Evolutionary conservation across 805 yeast genomes (phyloP).

Genomic region (Candida cerambycidarum): DNA sequence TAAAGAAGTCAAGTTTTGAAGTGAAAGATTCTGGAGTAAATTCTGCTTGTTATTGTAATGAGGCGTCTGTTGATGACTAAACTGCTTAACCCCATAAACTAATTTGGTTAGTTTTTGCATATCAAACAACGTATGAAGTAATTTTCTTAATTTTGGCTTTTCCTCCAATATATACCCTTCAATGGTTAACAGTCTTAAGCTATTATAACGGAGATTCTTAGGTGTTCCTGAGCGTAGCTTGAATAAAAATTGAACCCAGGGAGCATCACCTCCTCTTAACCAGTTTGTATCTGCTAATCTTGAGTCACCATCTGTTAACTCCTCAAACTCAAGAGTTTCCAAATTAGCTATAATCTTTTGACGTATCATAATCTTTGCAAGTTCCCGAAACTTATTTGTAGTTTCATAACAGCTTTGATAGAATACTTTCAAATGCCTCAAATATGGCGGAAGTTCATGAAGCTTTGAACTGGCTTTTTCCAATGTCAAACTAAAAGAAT

Average conservation of each 20-base stretch:
- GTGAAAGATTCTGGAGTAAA: slow-evolving; percentile 12
- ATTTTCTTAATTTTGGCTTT: slow-evolving; percentile 12
- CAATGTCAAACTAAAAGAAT: too few relatives aligned
- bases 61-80: slow-evolving; percentile 19
- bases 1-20: too few relatives aligned
- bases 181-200: slow-evolving; percentile 10
- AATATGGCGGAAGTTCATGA: slow-evolving; percentile 13
- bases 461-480: background rate
- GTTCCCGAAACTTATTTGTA: slow-evolving; percentile 7
- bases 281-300: too few relatives aligned
- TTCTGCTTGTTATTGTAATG: slow-evolving; percentile 16
- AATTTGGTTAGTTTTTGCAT: slow-evolving; percentile 16
- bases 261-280: too few relatives aligned
- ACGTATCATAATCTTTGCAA: slow-evolving; percentile 12
- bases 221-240: too few relatives aligned
- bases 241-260: too few relatives aligned
- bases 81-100: slow-evolving; percentile 20
- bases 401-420: slow-evolving; percentile 13
- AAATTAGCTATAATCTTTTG: slow-evolving; percentile 9
- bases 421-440: slow-evolving; percentile 15
- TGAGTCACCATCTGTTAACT: slow-evolving; percentile 15
- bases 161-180: slow-evolving; percentile 23
- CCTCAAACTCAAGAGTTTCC: slow-evolving; percentile 18
- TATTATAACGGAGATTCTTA: background rate
- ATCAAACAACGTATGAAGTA: slow-evolving; percentile 16